phyloP scores from a whole-genome alignment of 2,329 filamentous ascomycete species.

The Rhynchosporium graminicola region DNA sequence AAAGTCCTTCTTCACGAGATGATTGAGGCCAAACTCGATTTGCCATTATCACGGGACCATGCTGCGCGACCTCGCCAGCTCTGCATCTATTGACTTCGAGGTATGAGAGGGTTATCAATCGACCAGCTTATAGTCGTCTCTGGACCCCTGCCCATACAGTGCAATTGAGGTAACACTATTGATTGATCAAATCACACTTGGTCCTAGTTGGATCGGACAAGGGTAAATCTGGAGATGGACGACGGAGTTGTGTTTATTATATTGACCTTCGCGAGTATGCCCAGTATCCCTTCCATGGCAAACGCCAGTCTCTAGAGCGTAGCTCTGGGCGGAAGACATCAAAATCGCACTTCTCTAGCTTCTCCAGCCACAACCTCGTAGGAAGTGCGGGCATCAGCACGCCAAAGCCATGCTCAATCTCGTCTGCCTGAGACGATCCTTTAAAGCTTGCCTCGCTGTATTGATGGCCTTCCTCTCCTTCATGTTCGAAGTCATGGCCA shows the following conservation, averaged over 20 bases:
- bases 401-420: constrained; percentile 70
- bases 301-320: constrained; percentile 72
- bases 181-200: no score
- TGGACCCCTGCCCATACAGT: no score
- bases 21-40: no score
- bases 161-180: no score
- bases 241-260: constrained; percentile 45
- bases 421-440: constrained; percentile 46
- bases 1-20: no score
- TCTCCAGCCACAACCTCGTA: constrained; percentile 75
- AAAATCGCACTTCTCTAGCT: constrained; percentile 79
- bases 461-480: constrained; percentile 69
- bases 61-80: no score
- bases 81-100: no score
- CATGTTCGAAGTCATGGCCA: constrained; percentile 87
- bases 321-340: constrained; percentile 71
- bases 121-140: no score
- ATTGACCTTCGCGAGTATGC: constrained; percentile 56
- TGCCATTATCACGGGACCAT: no score
- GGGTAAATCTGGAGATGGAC: background rate
- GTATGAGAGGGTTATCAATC: no score
- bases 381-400: constrained; percentile 79
- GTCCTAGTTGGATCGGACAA: background rate
- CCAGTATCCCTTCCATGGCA: constrained; percentile 76
- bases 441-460: constrained; percentile 44